These are phyloP conservation scores for Fusarium albidum DNA, from an alignment of 2,329 filamentous ascomycete genomes.

Conservation along the genomic window DNA sequence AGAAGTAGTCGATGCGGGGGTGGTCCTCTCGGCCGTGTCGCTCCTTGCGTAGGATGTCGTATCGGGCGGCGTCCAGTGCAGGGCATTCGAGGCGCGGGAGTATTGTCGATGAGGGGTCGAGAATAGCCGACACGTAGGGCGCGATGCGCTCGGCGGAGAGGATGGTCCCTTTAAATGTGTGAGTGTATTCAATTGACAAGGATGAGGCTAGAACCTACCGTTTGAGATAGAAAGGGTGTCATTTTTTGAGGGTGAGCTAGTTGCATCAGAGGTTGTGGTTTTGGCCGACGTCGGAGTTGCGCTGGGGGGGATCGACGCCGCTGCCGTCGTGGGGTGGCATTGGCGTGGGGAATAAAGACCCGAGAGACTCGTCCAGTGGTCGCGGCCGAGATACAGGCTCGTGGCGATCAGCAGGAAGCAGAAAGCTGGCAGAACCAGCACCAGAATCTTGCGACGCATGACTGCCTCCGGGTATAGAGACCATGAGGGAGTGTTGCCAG, in stretches of 20 bases:
- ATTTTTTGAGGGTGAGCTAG: too few relatives aligned
- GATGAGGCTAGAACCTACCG: background rate
- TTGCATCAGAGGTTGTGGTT: background rate
- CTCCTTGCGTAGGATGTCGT: conserved; percentile 29
- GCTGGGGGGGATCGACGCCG: background rate
- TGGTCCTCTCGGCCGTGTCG: background rate
- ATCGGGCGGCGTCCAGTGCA: conserved; percentile 24
- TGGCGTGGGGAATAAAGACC: conserved; percentile 2
- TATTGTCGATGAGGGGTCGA: conserved; percentile 35
- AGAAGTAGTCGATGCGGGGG: conserved; percentile 51
- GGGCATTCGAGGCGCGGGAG: conserved; percentile 43
- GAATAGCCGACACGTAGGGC: conserved; percentile 41
- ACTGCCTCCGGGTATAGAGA: background rate
- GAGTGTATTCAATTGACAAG: accelerated
- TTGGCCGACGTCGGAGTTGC: background rate
- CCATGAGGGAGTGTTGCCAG: too few relatives aligned
- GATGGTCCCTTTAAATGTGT: conserved; percentile 48
- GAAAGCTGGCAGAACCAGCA: conserved; percentile 22
- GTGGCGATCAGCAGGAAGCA: conserved; percentile 26
- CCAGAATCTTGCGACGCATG: conserved; percentile 27
- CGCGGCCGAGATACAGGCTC: conserved; percentile 29
- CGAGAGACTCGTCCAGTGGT: conserved; percentile 18
- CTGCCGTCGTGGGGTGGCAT: background rate
- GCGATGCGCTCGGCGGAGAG: conserved; percentile 28
- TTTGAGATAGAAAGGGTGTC: conserved; percentile 7